Evolutionary conservation across 768 basidiomycete species (phyloP), one percentile per base, ranked within the genome.

Genomic region (Leccinum incarnatum): DNA sequence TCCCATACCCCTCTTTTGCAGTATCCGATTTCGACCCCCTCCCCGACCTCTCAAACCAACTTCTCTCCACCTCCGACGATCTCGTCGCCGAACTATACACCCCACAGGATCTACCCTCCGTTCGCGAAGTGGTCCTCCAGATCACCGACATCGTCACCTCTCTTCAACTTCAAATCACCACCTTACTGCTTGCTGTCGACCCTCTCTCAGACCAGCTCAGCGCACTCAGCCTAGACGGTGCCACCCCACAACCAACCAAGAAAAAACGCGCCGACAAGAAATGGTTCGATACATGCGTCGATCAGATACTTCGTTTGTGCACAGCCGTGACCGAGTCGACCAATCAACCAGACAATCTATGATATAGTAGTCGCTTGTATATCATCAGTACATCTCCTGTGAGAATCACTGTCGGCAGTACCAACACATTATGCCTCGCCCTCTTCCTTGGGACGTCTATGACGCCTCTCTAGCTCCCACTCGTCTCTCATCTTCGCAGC

Each of bases 261-360:
- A 69, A 65, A 55, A 69, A 65, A 54, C 76, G 71, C 56, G 77
- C 80, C 29, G 69, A 75, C 17, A 72, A 71, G 55, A 83, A 78
- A 65, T 89, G 89, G 87, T 87, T 87, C 65, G 76, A 79, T 50
- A 78, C 79, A 11, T 90, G 88, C 67, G 82, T 89, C 63, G 75
- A 78, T 52, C 87, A 90, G 67, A 79, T 89, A 64, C 69, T 76
- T 60, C 83, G 80, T 63, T 70, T 76, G 23, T 72, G 69, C 56
- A 58, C 71, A 47, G 70, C 61, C 50, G 55, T 79, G 49, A 57
- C 62, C 32, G 69, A 64, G 10, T 68, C 67, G 36, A 62, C 77
- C 37, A 36, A 34, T 37, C 60, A 45, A n/a, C 11, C 60, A 4
- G 63, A 68, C 52, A 51, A 54, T 6, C 37, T 37, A 37, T 37